Percentiles rank a stretch among this genome's conserved stretches.
phyloP scores from a whole-genome alignment of 257 asterid genomes.

The Salvia hispanica region DNA sequence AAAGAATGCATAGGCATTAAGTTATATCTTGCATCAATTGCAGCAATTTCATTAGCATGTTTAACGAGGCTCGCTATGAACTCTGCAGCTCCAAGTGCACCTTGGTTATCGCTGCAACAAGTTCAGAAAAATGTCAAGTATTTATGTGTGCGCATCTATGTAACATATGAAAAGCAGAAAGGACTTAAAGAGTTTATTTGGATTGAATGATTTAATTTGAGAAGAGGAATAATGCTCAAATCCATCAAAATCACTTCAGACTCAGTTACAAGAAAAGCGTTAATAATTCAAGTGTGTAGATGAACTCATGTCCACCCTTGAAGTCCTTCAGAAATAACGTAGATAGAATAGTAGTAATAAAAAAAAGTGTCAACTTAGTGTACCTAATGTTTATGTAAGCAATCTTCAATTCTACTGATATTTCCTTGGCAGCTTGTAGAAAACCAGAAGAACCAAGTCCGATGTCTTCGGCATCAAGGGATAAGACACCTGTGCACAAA shows the following conservation, averaged over 20 bases:
- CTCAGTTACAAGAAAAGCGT: background rate
- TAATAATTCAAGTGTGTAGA: background rate
- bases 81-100: constrained; percentile 76
- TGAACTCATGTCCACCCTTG: constrained; percentile 11
- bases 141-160: background rate
- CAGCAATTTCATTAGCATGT: constrained; percentile 49
- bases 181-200: background rate
- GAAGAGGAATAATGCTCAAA: background rate
- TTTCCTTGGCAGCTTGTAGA: constrained; percentile 48
- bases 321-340: background rate
- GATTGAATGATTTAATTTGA: background rate
- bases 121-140: constrained; percentile 29
- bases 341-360: too few relatives aligned
- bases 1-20: constrained; percentile 73
- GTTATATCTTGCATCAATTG: constrained; percentile 72
- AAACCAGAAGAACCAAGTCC: constrained; percentile 80
- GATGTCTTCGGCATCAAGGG: constrained; percentile 70
- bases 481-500: constrained; percentile 60
- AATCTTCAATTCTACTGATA: constrained; percentile 51
- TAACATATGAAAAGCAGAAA: constrained; percentile 6
- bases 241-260: constrained; percentile 1
- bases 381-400: constrained; percentile 76
- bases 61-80: constrained; percentile 65
- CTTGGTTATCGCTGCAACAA: constrained; percentile 70
- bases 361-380: constrained; percentile 21